A percentile compares a stretch with the other conserved stretches of the same genome.
phyloP scores from a whole-genome alignment of 441 rosid species.

The Arabidopsis lyrata region DNA sequence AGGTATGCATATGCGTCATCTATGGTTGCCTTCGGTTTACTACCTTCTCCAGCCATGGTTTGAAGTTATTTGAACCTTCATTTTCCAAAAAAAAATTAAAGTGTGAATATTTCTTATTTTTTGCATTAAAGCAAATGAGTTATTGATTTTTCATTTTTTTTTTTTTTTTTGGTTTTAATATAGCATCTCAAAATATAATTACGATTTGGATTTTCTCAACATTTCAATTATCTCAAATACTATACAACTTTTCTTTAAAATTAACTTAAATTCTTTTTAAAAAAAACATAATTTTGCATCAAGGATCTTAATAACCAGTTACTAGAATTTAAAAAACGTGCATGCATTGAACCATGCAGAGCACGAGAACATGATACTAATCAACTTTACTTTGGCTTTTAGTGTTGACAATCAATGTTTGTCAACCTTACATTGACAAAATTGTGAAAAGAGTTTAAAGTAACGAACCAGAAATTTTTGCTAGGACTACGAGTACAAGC shows the following conservation, averaged over 20 bases:
- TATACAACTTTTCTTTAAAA: background rate
- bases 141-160: background rate
- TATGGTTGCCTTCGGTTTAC: constrained; percentile 62
- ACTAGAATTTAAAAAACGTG: background rate
- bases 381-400: background rate
- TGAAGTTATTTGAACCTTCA: constrained; percentile 75
- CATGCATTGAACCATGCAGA: background rate
- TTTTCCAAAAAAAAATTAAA: constrained; percentile 39
- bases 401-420: too few relatives aligned
- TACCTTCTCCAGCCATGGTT: constrained; percentile 49
- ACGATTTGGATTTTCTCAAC: too few relatives aligned
- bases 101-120: background rate
- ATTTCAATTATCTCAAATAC: constrained; percentile 4
- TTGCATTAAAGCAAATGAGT: background rate
- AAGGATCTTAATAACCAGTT: background rate
- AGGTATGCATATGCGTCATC: constrained; percentile 83
- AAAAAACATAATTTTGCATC: background rate
- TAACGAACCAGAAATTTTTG: background rate
- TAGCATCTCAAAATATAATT: too few relatives aligned
- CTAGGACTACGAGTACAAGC: background rate
- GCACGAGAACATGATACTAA: background rate
- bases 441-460: background rate
- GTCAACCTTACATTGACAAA: background rate
- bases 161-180: too few relatives aligned
- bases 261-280: background rate